These are phyloP conservation scores for Castanospermum australe DNA, from an alignment of 306 rosid genomes.

Conservation along the genomic window DNA sequence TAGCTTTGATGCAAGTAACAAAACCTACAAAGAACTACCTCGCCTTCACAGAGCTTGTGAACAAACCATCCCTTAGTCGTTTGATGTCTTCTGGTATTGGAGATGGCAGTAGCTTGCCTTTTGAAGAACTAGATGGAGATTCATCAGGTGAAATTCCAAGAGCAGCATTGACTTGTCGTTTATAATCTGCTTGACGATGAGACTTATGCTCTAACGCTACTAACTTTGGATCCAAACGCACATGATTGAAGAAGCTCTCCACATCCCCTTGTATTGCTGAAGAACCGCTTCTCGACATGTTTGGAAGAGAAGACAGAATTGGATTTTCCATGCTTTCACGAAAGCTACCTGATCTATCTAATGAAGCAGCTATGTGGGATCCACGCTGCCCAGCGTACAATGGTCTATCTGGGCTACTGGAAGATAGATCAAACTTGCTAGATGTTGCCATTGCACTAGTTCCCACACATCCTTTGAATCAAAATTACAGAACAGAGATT, in stretches of 20 bases:
- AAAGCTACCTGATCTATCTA: conserved; percentile 90
- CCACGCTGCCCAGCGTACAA: conserved; percentile 92
- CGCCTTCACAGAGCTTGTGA: conserved; percentile 61
- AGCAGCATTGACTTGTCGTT: conserved; percentile 59
- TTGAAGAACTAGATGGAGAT: conserved; percentile 77
- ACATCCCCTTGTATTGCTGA: conserved; percentile 69
- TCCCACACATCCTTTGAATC: conserved; percentile 50
- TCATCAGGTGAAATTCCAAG: conserved; percentile 79
- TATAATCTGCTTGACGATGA: conserved; percentile 69
- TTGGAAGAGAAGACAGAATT: conserved; percentile 81
- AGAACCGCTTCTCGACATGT: conserved; percentile 79
- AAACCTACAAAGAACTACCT: conserved; percentile 67
- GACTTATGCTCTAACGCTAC: conserved; percentile 76
- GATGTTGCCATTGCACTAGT: conserved; percentile 88
- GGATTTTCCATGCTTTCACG: conserved; percentile 88
- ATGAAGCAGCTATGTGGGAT: conserved; percentile 76
- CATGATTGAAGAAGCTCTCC: conserved; percentile 54
- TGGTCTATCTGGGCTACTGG: conserved; percentile 90
- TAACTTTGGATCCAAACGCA: conserved; percentile 73
- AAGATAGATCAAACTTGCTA: conserved; percentile 86
- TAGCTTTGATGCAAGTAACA: conserved; percentile 32
- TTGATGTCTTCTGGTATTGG: conserved; percentile 77
- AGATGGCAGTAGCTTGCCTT: conserved; percentile 68
- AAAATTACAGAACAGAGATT: conserved; percentile 53
- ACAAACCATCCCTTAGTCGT: conserved; percentile 58